Evolutionary conservation across 1,139 yeast species (phyloP).

Genomic region (Pichia sp.): DNA sequence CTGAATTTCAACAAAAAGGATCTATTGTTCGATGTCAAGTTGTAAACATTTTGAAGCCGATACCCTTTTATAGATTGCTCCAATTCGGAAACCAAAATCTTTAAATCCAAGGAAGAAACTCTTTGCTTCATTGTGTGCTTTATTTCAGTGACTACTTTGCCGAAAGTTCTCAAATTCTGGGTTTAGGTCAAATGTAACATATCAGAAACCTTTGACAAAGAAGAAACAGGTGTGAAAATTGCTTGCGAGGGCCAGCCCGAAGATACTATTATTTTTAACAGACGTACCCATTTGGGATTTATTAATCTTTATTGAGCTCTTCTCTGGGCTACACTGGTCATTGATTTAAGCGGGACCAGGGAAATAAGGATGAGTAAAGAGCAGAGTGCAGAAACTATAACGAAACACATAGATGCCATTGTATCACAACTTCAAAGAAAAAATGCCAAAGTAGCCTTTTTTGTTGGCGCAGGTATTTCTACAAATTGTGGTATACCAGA

Average conservation of each 20-base stretch:
- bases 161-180: too few species aligned
- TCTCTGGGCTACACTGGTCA: too few species aligned
- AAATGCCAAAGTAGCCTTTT: constrained; percentile 34
- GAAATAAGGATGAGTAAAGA: not conserved
- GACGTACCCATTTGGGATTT: too few species aligned
- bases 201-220: not conserved
- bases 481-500: constrained; percentile 95
- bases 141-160: too few species aligned
- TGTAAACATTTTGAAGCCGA: constrained; percentile 81
- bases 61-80: constrained; percentile 52
- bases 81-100: constrained; percentile 66
- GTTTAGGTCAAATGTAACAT: too few species aligned
- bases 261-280: too few species aligned
- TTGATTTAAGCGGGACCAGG: too few species aligned
- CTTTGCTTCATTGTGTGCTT: constrained; percentile 55
- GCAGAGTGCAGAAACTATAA: not conserved
- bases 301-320: too few species aligned
- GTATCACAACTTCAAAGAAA: constrained; percentile 24
- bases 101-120: constrained; percentile 77
- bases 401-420: constrained; percentile 18
- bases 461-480: constrained; percentile 93
- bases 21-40: constrained; percentile 64
- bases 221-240: not conserved
- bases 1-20: constrained; percentile 80
- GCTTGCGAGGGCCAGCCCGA: not conserved